Evolutionary conservation across 306 rosid genomes (phyloP), one percentile per base, ranked within the genome.

Genomic region (Trifolium subterraneum): DNA sequence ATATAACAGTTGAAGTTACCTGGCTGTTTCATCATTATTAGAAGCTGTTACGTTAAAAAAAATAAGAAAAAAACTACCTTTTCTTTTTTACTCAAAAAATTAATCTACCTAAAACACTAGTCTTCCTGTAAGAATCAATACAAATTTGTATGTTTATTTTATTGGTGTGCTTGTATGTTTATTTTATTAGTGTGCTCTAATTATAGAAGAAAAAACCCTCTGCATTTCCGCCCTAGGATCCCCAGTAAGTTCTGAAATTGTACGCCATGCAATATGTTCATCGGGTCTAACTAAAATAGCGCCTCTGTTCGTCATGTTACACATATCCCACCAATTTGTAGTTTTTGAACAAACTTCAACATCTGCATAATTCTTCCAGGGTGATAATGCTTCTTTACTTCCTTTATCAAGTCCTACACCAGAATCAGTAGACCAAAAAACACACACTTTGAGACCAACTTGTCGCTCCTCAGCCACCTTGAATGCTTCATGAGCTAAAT

Each of bases 251-350:
- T 76, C 77, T 2, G 91, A 84, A 82, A 67, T 78, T 66, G 87
- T 52, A 35, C 92, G 81, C 99, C 98, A 92, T 52, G 93, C 92
- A 77, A 89, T 79, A 75, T 90, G 98, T 75, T 90, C 95, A 19
- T 93, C 97, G 3, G 93, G 96, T 82, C 97, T 85, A 73, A 89
- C 96, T 45, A 93, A 73, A 78, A 90, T 87, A 77, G 89, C 96
- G 61, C 96, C 98, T 73, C 64, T 62, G 64, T 83, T 75, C 0
- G 84, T 89, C 92, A 89, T 90, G 74, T 85, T 85, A 62, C 97
- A 93, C 59, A 86, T 67, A 22, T 86, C 87, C 97, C 97, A 93
- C 97, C 97, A 88, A 18, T 67, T 47, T 54, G 84, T 78, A 79
- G 70, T 84, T 54, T 83, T 35, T 50, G 89, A 75, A 63, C 41